phyloP scores from a whole-genome alignment of 345 rosid genomes.

The Garcia nutans region DNA sequence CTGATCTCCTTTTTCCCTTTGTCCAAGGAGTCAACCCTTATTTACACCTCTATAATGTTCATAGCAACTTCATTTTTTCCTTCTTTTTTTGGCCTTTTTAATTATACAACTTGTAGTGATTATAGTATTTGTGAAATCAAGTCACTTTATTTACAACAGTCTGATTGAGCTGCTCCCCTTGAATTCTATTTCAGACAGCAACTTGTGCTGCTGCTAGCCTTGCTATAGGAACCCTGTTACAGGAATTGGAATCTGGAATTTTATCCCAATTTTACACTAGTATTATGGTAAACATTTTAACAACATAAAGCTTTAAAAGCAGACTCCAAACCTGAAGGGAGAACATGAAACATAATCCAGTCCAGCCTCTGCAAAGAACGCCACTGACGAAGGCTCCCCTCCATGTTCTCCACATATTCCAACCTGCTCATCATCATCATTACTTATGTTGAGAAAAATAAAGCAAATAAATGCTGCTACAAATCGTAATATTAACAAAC shows the following conservation, averaged over 20 bases:
- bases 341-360: constrained; percentile 95
- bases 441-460: neutral
- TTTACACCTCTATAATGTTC: constrained; percentile 4
- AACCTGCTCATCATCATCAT: constrained; percentile 43
- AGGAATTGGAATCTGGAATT: neutral
- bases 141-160: constrained; percentile 12
- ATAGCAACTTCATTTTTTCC: neutral
- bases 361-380: constrained; percentile 82
- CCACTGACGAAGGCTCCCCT: constrained; percentile 94
- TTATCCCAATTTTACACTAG: neutral
- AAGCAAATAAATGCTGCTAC: neutral
- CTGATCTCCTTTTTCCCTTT: neutral
- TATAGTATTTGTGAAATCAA: neutral
- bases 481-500: neutral
- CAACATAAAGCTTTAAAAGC: neutral
- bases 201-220: constrained; percentile 95
- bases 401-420: constrained; percentile 98
- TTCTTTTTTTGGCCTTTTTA: neutral
- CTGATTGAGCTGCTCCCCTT: constrained; percentile 6
- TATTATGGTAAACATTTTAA: neutral
- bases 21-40: neutral
- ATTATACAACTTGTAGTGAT: neutral
- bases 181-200: constrained; percentile 39
- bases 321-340: constrained; percentile 69
- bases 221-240: constrained; percentile 80